phyloP scores from a whole-genome alignment of 306 rosid genomes.

The Carpinus viminea region DNA sequence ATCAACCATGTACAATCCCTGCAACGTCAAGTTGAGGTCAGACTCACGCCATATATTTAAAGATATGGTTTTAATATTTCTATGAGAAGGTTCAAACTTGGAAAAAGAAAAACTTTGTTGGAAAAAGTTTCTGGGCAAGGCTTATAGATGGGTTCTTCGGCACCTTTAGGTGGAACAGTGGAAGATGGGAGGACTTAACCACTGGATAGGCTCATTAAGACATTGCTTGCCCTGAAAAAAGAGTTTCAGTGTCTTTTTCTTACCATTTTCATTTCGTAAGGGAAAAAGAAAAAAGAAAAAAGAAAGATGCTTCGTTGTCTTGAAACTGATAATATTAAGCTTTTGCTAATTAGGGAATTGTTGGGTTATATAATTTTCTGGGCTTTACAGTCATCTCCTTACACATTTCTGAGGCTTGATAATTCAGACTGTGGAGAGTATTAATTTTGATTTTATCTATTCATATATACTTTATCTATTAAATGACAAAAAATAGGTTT shows the following conservation, averaged over 20 bases:
- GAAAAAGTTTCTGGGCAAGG: not conserved
- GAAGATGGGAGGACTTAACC: conserved; percentile 1
- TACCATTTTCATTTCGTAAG: not conserved
- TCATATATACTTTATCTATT: conserved; percentile 9
- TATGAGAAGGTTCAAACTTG: conserved; percentile 29
- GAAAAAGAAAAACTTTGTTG: conserved; percentile 8
- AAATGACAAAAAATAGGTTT: conserved; percentile 2
- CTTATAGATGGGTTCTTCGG: conserved; percentile 22
- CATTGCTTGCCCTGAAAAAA: conserved; percentile 4
- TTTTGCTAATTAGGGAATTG: not conserved
- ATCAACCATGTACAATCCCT: conserved; percentile 94
- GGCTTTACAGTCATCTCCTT: not conserved
- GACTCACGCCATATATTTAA: conserved; percentile 35
- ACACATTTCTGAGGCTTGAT: conserved; percentile 21
- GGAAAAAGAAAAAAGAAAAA: not conserved
- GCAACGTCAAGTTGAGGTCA: conserved; percentile 95
- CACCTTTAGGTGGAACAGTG: conserved; percentile 5
- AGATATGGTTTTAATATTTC: conserved; percentile 32
- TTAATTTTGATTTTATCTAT: conserved; percentile 6
- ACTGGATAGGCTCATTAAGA: conserved; percentile 11
- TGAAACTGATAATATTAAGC: not conserved
- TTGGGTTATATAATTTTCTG: not conserved
- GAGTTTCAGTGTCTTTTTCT: conserved; percentile 8
- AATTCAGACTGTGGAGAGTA: conserved; percentile 17
- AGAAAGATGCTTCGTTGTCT: not conserved